A percentile compares a stretch with the other conserved stretches of the same genome.
phyloP scores from a whole-genome alignment of 2,329 filamentous ascomycete species.

The Sporothrix mexicana region DNA sequence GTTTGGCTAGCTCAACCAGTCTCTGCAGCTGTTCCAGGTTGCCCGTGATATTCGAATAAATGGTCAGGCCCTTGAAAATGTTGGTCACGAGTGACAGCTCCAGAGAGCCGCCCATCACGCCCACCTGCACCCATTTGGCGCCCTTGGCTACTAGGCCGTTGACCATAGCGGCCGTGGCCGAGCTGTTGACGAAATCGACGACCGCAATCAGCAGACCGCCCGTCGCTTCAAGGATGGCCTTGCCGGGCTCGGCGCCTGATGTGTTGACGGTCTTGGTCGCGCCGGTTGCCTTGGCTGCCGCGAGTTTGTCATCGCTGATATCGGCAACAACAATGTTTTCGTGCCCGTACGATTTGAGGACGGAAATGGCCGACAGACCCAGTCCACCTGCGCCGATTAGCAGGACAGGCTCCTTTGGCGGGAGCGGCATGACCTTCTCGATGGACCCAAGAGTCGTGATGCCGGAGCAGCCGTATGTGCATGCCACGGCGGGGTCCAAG shows the following conservation, averaged over 20 bases:
- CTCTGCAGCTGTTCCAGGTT: conserved; percentile 27
- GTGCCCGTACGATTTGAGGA: conserved; percentile 30
- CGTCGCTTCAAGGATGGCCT: conserved; percentile 36
- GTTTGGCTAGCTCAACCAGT: conserved; percentile 26
- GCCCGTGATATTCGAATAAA: conserved; percentile 31
- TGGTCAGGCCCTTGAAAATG: conserved; percentile 34
- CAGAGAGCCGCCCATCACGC: conserved; percentile 33
- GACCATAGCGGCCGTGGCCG: conserved; percentile 27
- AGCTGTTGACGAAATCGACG: conserved; percentile 35
- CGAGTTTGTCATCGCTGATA: conserved; percentile 32
- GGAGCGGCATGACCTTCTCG: conserved; percentile 31
- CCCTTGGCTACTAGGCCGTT: conserved; percentile 32
- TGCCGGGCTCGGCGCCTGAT: conserved; percentile 31
- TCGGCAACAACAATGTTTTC: conserved; percentile 28
- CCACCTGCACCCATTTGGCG: conserved; percentile 34
- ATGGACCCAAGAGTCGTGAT: conserved; percentile 33
- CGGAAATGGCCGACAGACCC: conserved; percentile 31
- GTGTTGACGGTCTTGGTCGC: conserved; percentile 38
- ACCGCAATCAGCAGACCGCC: conserved; percentile 34
- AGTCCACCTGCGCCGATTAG: conserved; percentile 32
- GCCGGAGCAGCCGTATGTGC: conserved; percentile 33
- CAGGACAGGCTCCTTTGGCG: conserved; percentile 29
- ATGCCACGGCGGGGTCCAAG: conserved; percentile 32
- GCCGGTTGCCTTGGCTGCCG: conserved; percentile 31
- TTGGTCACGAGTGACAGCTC: conserved; percentile 31